A percentile compares a stretch with the other conserved stretches of the same genome.
phyloP scores from a whole-genome alignment of 192 early-diverging fungal species.

The Paraglomus brasilianum region DNA sequence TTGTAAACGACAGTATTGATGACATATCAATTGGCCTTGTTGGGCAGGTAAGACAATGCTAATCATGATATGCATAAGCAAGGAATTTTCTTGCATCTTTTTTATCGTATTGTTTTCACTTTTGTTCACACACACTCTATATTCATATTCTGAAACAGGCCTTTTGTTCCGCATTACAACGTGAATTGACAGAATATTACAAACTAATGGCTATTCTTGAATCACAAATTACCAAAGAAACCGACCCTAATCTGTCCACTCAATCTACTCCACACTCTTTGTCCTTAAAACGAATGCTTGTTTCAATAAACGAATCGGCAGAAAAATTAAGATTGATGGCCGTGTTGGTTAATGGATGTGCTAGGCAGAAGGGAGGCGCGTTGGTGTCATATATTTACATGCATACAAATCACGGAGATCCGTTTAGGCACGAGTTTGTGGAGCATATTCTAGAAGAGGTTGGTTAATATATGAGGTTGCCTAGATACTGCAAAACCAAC shows the following conservation, averaged over 20 bases:
- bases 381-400: slow-evolving; percentile 75
- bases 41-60: slow-evolving; percentile 44
- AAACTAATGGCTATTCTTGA: slow-evolving; percentile 84
- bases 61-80: too few relatives aligned
- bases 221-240: slow-evolving; percentile 61
- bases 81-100: neutral
- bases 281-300: slow-evolving; percentile 78
- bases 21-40: slow-evolving; percentile 54
- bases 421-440: slow-evolving; percentile 78
- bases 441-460: slow-evolving; percentile 71
- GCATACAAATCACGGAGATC: slow-evolving; percentile 89
- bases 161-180: slow-evolving; percentile 76
- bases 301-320: slow-evolving; percentile 83
- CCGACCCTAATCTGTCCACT: slow-evolving; percentile 26
- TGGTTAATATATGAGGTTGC: slow-evolving; percentile 1
- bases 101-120: too few relatives aligned
- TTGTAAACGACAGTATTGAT: slow-evolving; percentile 48
- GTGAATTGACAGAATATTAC: slow-evolving; percentile 83
- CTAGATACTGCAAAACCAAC: neutral
- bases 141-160: slow-evolving; percentile 48
- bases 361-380: slow-evolving; percentile 66
- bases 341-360: slow-evolving; percentile 63
- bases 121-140: neutral
- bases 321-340: slow-evolving; percentile 75
- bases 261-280: slow-evolving; percentile 56